Evolutionary conservation across 73 alveolate genomes (phyloP).

Genomic region (Urostyla sp.): DNA sequence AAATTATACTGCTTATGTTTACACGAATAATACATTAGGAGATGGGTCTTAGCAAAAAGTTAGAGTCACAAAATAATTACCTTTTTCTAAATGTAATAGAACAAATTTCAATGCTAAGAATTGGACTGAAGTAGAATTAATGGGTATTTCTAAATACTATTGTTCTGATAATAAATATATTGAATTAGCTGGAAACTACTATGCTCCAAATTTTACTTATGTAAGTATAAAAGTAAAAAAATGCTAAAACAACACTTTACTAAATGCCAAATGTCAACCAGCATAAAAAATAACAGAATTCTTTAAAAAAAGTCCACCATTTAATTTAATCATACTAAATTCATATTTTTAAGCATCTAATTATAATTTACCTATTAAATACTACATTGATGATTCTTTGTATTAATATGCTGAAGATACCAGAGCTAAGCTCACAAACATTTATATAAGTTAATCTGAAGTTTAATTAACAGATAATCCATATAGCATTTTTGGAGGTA

Average conservation of each 20-base stretch:
- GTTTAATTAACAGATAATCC: conserved; percentile 19
- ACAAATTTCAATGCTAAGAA: not conserved
- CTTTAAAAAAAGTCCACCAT: too few species aligned
- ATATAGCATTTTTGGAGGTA: not conserved
- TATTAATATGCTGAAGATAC: conserved; percentile 1
- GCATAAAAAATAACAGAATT: too few species aligned
- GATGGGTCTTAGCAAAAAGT: not conserved
- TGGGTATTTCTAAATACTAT: not conserved
- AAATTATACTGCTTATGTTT: not conserved
- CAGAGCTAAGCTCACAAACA: not conserved
- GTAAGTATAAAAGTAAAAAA: conserved; percentile 26
- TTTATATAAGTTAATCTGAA: not conserved
- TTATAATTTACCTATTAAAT: conserved; percentile 2
- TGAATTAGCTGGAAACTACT: conserved; percentile 7
- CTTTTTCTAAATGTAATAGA: conserved; percentile 2
- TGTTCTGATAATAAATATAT: not conserved
- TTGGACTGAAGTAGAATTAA: not conserved
- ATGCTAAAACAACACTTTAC: too few species aligned
- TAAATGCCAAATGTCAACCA: too few species aligned
- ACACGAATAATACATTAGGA: not conserved
- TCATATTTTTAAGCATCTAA: too few species aligned
- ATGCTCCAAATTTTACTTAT: conserved; percentile 1
- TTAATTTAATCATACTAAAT: too few species aligned
- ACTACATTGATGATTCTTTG: conserved; percentile 33
- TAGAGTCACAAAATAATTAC: not conserved